Conservation (phyloP, 164 flowering plant genomes). For the Echeveria elegans region DNA sequence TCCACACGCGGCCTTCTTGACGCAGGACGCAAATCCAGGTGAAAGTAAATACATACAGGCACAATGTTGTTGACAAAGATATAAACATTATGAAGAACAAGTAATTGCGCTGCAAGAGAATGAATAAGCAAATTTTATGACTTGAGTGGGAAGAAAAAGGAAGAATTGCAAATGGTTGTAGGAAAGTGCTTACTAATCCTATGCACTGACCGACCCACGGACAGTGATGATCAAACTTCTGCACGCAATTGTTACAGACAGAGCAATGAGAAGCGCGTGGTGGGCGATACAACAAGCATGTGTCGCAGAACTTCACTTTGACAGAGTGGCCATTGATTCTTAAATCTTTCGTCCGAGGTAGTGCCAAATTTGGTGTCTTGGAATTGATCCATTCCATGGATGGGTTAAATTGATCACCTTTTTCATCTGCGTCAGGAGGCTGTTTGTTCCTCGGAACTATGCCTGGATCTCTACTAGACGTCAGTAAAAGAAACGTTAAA, state of each 20-base stretch:
- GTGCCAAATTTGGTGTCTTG: conserved; percentile 7
- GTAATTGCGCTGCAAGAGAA: conserved; percentile 53
- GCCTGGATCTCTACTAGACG: conserved; percentile 16
- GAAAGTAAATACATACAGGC: conserved; percentile 58
- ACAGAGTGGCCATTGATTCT: conserved; percentile 37
- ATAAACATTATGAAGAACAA: conserved; percentile 73
- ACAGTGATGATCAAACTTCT: conserved; percentile 80
- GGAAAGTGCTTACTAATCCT: conserved; percentile 36
- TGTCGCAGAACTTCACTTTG: conserved; percentile 49
- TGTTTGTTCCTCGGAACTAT: conserved; percentile 20
- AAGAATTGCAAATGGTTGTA: background rate
- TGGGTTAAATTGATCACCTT: conserved; percentile 11
- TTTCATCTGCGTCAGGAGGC: conserved; percentile 15
- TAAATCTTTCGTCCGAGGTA: conserved; percentile 51
- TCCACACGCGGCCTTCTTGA: conserved; percentile 44
- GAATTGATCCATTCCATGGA: conserved; percentile 22
- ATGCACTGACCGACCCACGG: conserved; percentile 91
- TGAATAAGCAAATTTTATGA: background rate
- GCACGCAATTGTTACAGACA: conserved; percentile 64
- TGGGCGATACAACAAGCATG: conserved; percentile 42
- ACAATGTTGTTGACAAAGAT: conserved; percentile 50
- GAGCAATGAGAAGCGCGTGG: conserved; percentile 83
- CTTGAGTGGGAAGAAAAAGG: background rate
- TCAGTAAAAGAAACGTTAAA: conserved; percentile 25
- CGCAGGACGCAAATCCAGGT: conserved; percentile 51